Base-by-base conservation (phyloP, 75 land plant species). In the Pinus taeda region DNA sequence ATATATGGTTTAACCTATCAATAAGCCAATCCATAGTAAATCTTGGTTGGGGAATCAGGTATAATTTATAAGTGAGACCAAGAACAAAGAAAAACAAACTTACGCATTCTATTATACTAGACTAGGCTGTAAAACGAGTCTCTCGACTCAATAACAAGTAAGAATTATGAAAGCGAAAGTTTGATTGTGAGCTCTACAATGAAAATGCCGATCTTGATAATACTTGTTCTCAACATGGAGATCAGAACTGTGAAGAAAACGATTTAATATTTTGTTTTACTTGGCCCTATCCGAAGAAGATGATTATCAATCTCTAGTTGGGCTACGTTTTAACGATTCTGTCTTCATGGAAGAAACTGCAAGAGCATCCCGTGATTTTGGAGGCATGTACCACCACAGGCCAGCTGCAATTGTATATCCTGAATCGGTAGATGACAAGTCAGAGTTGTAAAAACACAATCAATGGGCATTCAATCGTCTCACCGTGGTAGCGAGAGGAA, bases 401-500 rank as follows among this genome's bases (percentile, higher is more conserved):
- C 84, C 84, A 18, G 73, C 81, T 15, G 80, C 84, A 15, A 86
- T 86, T 22, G 74, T 86, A 17, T 76, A 80, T 15, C 82, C 88
- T 6, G 22, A 70, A 20, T 79, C 82, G 21, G 42, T 70, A 20
- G 45, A 45, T 22, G 88, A 80, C 49, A 80, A 6, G 75, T 78
- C 13, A 13, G 45, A 12, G 79, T 86, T 5, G 74, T 86, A 9
- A 80, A 12, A 22, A 59, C 60, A 39, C 64, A 80, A 14, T 66
- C 71, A 8, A 60, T 79, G 24, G n/a, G n/a, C n/a, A n/a, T 77
- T 49, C 59, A 59, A 65, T 55, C 77, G 66, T 18, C 55, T 77
- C 42, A 61, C 78, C 2, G 60, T 81, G 60, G 83, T 74, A 1
- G 83, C 83, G 11, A 79, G 79, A 39, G 88, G 88, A 53, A 66